These are phyloP conservation scores for Kuraishia ogatae DNA, from an alignment of 805 yeast genomes.

Conservation along the genomic window DNA sequence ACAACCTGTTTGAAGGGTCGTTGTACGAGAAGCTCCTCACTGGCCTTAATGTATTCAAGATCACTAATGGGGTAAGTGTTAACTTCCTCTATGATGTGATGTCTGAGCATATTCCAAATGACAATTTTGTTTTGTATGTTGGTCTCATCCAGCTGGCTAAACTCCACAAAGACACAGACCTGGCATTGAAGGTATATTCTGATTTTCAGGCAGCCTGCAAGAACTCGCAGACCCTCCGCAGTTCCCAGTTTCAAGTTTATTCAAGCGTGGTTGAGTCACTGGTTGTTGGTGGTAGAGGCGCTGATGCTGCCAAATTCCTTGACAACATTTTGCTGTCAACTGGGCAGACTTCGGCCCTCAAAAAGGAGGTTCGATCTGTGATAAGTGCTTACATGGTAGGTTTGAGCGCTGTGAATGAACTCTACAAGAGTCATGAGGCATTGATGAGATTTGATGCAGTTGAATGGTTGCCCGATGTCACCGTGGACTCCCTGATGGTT, in stretches of 20 bases:
- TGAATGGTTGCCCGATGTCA: constrained; percentile 25
- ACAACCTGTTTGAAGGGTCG: constrained; percentile 5
- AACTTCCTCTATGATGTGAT: background rate
- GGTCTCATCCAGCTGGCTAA: constrained; percentile 30
- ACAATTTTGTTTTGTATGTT: constrained; percentile 27
- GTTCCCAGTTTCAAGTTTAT: constrained; percentile 40
- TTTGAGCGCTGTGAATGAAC: constrained; percentile 13
- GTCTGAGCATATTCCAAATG: constrained; percentile 5
- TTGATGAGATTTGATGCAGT: constrained; percentile 18
- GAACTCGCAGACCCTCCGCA: constrained; percentile 11
- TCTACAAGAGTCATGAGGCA: constrained; percentile 16
- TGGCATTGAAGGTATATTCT: constrained; percentile 28
- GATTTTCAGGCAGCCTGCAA: constrained; percentile 18
- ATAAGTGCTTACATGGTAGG: constrained; percentile 20
- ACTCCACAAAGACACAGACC: constrained; percentile 24
- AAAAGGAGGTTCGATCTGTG: constrained; percentile 8
- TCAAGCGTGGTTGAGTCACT: constrained; percentile 43
- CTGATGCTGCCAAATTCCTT: constrained; percentile 45
- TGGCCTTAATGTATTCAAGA: constrained; percentile 18
- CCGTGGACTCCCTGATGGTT: constrained; percentile 16
- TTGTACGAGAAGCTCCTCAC: constrained; percentile 14
- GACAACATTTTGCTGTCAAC: constrained; percentile 43
- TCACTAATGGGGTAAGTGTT: constrained; percentile 7
- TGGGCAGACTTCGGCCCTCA: background rate
- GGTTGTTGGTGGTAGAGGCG: constrained; percentile 38